phyloP scores from a whole-genome alignment of 768 basidiomycete genomes.

The Termitomyces sp. region DNA sequence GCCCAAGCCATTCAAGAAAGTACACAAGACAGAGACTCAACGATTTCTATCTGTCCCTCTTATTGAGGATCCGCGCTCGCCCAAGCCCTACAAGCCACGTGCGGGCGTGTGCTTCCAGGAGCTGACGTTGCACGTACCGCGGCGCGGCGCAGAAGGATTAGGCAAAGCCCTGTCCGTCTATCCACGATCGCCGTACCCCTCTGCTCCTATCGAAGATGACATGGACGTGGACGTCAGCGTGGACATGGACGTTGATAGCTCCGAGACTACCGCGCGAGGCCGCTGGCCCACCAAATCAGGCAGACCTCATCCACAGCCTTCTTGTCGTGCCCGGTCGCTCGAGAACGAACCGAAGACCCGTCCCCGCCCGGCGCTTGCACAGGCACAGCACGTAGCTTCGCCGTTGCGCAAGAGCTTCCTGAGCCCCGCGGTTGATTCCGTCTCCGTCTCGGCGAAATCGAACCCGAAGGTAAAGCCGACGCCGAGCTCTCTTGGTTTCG shows the following conservation, averaged over 20 bases:
- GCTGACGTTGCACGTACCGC: constrained; percentile 10
- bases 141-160: constrained; percentile 17
- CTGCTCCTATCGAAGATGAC: constrained; percentile 10
- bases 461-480: constrained; percentile 22
- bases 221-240: background rate
- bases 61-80: constrained; percentile 35
- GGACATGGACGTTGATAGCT: constrained; percentile 3
- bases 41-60: constrained; percentile 12
- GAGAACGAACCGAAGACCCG: constrained; percentile 10
- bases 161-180: constrained; percentile 25
- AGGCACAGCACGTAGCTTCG: constrained; percentile 13
- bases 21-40: background rate
- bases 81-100: constrained; percentile 20
- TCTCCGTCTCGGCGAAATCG: background rate
- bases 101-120: constrained; percentile 11
- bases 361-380: constrained; percentile 6
- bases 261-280: constrained; percentile 12
- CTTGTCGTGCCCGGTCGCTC: constrained; percentile 15
- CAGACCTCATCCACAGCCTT: background rate
- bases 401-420: constrained; percentile 25
- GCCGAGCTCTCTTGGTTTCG: constrained; percentile 22
- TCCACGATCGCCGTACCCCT: constrained; percentile 37
- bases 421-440: constrained; percentile 16
- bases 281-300: constrained; percentile 2
- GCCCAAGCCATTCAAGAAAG: constrained; percentile 22